Evolutionary conservation across 768 basidiomycete genomes (phyloP).

Genomic region (Naganishia vaughanmartiniae): DNA sequence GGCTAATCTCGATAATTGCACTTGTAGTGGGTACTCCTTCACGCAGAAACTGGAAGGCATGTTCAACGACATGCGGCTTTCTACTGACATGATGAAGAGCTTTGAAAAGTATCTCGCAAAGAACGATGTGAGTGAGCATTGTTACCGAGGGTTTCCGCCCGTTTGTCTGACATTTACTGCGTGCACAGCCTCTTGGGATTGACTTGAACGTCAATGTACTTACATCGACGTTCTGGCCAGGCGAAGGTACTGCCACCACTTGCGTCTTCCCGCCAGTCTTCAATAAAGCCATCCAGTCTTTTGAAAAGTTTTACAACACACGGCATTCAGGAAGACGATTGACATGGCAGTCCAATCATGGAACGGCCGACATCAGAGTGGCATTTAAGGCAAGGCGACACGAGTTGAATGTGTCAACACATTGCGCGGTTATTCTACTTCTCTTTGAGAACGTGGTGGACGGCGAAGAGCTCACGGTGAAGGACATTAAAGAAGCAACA

Average conservation of each 20-base stretch:
- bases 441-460: slow-evolving; percentile 74
- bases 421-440: slow-evolving; percentile 78
- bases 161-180: background rate
- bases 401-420: slow-evolving; percentile 89
- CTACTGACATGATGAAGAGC: slow-evolving; percentile 71
- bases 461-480: slow-evolving; percentile 68
- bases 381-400: slow-evolving; percentile 75
- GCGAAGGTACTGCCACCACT: slow-evolving; percentile 59
- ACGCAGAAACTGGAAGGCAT: slow-evolving; percentile 97
- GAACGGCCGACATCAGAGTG: slow-evolving; percentile 82
- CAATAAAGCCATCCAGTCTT: slow-evolving; percentile 66
- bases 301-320: slow-evolving; percentile 83
- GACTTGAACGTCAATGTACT: slow-evolving; percentile 79
- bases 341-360: slow-evolving; percentile 86
- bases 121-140: slow-evolving; percentile 58
- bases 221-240: slow-evolving; percentile 97
- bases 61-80: slow-evolving; percentile 95
- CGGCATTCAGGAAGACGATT: slow-evolving; percentile 84
- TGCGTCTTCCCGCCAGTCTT: slow-evolving; percentile 71
- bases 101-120: slow-evolving; percentile 66
- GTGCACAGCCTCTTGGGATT: slow-evolving; percentile 9
- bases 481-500: slow-evolving; percentile 83
- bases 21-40: slow-evolving; percentile 75
- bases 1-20: background rate
- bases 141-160: background rate